Base-by-base conservation (phyloP, 495 filamentous ascomycete genomes). In the Tricharina praecox region DNA sequence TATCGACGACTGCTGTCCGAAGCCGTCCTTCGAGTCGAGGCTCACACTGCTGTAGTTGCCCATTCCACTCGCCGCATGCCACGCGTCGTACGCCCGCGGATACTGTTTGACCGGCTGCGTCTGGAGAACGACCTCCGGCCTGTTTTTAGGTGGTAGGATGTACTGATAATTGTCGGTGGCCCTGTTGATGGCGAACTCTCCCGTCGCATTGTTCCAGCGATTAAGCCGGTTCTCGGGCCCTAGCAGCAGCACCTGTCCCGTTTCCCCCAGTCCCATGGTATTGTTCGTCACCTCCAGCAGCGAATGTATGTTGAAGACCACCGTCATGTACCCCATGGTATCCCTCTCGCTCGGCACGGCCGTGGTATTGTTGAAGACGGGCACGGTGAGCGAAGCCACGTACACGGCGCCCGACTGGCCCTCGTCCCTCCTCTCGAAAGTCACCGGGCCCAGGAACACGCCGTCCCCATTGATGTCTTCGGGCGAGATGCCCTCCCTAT, bases 291-390 rank as follows among this genome's bases (percentile, higher is more conserved):
- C 68, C 25, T 68, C 59, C 28, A 70, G 67, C 4, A 87, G 59
- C 7, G 67, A 65, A 4, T 59, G 53, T 1, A 68, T 71, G 48
- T 75, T 73, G 24, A 73, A 53, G 23, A 80, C 63, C 3, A 76
- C 62, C 1, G 58, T 61, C 48, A 77, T 55, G 53, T 68, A 81
- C 5, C 75, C 77, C 21, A 81, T 63, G 1, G 75, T 64, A n/a
- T 48, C 39, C 33, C 45, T 25, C 19, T 15, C 30, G 20, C 69
- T 71, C 16, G 15, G 20, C 10, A 39, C 10, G 10, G 34, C 34
- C 4, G 45, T 48, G 2, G 76, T 78, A 54, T 79, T 76, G 55
- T 80, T 81, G 46, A 76, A 68, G 41, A 81, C 71, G 0, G 77
- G 74, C 15, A 76, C 52, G 0, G 77, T 81, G 33, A 81, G 60